These are phyloP conservation scores for Debaryomycetaceae sp. DNA, from an alignment of 1,139 yeast species.

Conservation along the genomic window DNA sequence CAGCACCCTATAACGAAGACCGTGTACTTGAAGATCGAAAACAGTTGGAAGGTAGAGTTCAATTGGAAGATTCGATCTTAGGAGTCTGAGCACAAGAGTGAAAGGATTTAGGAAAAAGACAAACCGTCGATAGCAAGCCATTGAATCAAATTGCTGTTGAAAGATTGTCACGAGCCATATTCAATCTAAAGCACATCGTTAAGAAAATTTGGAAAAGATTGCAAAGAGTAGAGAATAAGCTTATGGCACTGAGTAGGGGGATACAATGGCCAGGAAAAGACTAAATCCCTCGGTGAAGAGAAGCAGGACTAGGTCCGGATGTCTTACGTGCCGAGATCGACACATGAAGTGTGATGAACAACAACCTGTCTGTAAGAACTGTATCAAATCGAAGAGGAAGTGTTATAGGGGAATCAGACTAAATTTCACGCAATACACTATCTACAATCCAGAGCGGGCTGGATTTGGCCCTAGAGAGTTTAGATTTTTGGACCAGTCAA, in stretches of 20 bases:
- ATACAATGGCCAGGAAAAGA: slow-evolving; percentile 14
- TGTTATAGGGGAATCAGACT: slow-evolving; percentile 45
- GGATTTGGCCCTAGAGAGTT: slow-evolving; percentile 5
- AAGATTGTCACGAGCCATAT: not conserved
- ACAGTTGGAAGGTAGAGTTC: not conserved
- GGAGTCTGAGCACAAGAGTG: not conserved
- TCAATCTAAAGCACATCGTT: too few species aligned
- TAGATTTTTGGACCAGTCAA: slow-evolving; percentile 38
- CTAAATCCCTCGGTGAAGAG: slow-evolving; percentile 19
- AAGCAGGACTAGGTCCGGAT: slow-evolving; percentile 43
- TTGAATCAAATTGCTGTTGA: not conserved
- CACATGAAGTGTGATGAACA: slow-evolving; percentile 50
- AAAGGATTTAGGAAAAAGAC: not conserved
- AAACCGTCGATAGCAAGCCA: not conserved
- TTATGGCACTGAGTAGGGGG: not conserved
- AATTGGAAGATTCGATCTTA: not conserved
- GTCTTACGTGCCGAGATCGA: slow-evolving; percentile 46
- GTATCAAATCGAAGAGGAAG: slow-evolving; percentile 39
- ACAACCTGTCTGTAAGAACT: slow-evolving; percentile 44
- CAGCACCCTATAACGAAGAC: not conserved
- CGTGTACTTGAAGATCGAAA: not conserved
- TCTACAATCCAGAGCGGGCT: slow-evolving; percentile 32
- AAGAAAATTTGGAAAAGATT: not conserved
- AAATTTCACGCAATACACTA: slow-evolving; percentile 43
- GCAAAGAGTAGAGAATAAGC: not conserved